phyloP scores from a whole-genome alignment of 192 early-diverging fungal species.

The Backusella psychrophila region DNA sequence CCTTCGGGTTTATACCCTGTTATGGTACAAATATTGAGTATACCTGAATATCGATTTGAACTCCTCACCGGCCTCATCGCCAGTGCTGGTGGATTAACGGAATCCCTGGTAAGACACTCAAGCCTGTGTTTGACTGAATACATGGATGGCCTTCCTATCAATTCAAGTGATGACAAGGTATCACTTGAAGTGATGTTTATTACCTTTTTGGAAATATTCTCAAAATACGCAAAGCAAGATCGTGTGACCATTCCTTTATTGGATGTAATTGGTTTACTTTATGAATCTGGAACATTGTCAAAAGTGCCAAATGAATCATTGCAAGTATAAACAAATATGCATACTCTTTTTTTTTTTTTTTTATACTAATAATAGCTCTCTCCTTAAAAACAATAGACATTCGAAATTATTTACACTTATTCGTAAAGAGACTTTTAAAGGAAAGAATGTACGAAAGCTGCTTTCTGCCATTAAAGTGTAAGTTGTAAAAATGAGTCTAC shows the following conservation, averaged over 20 bases:
- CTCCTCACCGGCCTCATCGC: slow-evolving; percentile 68
- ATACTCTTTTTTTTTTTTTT: background rate
- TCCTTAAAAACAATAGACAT: slow-evolving; percentile 18
- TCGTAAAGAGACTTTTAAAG: slow-evolving; percentile 49
- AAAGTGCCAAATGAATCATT: slow-evolving; percentile 32
- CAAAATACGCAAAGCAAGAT: slow-evolving; percentile 49
- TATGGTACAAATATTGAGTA: slow-evolving; percentile 54
- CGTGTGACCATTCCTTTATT: slow-evolving; percentile 67
- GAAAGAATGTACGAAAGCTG: slow-evolving; percentile 64
- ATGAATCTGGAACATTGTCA: slow-evolving; percentile 49
- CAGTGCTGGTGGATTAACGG: slow-evolving; percentile 78
- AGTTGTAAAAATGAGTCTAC: slow-evolving; percentile 23
- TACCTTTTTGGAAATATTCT: slow-evolving; percentile 43
- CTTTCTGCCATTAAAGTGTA: slow-evolving; percentile 61
- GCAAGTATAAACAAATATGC: slow-evolving; percentile 27
- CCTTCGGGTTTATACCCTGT: slow-evolving; percentile 61
- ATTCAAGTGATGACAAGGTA: background rate
- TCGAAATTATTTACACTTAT: slow-evolving; percentile 39
- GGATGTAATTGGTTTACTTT: slow-evolving; percentile 64
- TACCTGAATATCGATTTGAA: slow-evolving; percentile 55
- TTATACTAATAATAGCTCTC: background rate
- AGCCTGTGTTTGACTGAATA: slow-evolving; percentile 64
- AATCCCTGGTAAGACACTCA: slow-evolving; percentile 70
- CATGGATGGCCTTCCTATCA: slow-evolving; percentile 42
- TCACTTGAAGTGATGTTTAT: slow-evolving; percentile 43